A percentile compares a stretch with the other conserved stretches of the same genome.
phyloP scores from a whole-genome alignment of 345 rosid species.

The Brassica carinata region DNA sequence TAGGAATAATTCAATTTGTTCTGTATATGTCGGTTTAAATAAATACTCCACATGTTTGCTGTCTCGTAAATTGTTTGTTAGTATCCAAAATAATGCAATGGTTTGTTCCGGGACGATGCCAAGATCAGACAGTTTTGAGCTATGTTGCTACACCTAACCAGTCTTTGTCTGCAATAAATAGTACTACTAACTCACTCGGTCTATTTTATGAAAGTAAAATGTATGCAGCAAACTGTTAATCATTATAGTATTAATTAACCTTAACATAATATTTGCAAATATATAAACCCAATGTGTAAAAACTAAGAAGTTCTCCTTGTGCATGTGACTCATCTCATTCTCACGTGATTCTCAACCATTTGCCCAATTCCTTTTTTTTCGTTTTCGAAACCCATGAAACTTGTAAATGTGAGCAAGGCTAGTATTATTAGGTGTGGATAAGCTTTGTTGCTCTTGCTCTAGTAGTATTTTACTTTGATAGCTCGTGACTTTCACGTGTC shows the following conservation, averaged over 20 bases:
- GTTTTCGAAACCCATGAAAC: conserved; percentile 17
- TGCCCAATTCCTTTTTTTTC: background rate
- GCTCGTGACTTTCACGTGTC: conserved; percentile 28
- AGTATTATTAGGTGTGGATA: background rate
- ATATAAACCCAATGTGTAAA: background rate
- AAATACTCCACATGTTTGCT: background rate
- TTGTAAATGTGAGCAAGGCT: conserved; percentile 13
- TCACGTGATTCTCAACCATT: conserved; percentile 30
- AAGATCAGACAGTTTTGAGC: conserved; percentile 9
- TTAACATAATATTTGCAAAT: background rate
- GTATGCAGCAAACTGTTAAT: background rate
- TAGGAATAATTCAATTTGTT: conserved; percentile 7
- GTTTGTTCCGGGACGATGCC: conserved; percentile 19
- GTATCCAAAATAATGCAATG: conserved; percentile 19
- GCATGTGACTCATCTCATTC: conserved; percentile 19
- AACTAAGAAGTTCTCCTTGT: background rate
- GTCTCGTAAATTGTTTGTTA: background rate
- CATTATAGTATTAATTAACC: background rate
- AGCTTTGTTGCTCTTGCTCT: background rate
- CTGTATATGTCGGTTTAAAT: background rate
- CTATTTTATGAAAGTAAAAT: background rate
- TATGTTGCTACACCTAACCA: conserved; percentile 10
- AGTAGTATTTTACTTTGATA: background rate
- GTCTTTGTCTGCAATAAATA: conserved; percentile 9
- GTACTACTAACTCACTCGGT: background rate